Conservation (phyloP, 192 early-diverging fungal genomes). For the Linnemannia exigua region DNA sequence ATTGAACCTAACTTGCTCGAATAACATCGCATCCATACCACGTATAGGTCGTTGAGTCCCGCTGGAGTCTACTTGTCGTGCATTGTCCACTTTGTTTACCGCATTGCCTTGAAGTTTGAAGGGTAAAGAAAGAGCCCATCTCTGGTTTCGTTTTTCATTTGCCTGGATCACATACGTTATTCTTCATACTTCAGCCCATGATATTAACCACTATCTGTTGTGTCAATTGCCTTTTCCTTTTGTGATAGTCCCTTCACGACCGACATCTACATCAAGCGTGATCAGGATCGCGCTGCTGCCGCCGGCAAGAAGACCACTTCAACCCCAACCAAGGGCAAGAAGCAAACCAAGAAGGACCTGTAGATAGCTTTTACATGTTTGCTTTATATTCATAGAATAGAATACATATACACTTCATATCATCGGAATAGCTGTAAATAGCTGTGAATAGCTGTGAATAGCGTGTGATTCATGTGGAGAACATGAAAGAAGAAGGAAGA, state of each 20-base stretch:
- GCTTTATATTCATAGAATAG: background rate
- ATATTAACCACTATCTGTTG: background rate
- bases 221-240: background rate
- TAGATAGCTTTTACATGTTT: background rate
- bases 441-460: no score
- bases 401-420: background rate
- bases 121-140: constrained; percentile 66
- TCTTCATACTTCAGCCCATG: background rate
- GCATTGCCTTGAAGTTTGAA: constrained; percentile 82
- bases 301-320: constrained; percentile 2
- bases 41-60: constrained; percentile 74
- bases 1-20: background rate
- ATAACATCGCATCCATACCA: background rate
- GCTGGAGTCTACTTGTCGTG: constrained; percentile 79
- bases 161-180: background rate
- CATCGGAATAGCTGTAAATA: background rate
- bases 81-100: constrained; percentile 83
- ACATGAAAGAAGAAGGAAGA: background rate
- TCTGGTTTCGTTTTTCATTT: background rate
- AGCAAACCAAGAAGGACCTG: constrained; percentile 43
- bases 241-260: constrained; percentile 80
- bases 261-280: constrained; percentile 79
- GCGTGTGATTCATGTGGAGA: background rate
- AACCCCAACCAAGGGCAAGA: constrained; percentile 2
- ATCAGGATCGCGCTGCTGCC: constrained; percentile 27